Conservation (phyloP, 495 filamentous ascomycete genomes). For the Aspergillus panamensis region DNA sequence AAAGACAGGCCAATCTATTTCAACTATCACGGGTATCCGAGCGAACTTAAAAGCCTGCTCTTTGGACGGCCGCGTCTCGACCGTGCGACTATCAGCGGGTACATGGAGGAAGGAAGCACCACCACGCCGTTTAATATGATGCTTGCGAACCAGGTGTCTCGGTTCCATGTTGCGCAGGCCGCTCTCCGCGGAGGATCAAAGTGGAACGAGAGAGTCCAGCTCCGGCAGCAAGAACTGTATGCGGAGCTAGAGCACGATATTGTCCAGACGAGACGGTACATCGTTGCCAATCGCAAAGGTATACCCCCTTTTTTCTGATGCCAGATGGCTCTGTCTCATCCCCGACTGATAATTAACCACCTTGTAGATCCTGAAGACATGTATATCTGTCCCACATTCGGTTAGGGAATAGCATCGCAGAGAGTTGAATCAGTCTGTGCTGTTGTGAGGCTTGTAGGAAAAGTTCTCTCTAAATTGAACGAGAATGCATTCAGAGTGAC, state of each 20-base stretch:
- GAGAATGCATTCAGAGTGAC: no score
- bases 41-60: slow-evolving; percentile 60
- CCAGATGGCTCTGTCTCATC: neutral
- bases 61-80: slow-evolving; percentile 54
- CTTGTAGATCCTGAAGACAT: slow-evolving; percentile 51
- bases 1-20: slow-evolving; percentile 57
- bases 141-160: slow-evolving; percentile 59
- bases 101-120: slow-evolving; percentile 67
- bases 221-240: slow-evolving; percentile 45
- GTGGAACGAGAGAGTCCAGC: slow-evolving; percentile 49
- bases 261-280: slow-evolving; percentile 52
- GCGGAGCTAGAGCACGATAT: slow-evolving; percentile 50
- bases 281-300: slow-evolving; percentile 51
- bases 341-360: neutral
- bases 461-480: no score
- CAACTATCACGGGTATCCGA: slow-evolving; percentile 70
- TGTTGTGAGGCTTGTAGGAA: no score
- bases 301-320: slow-evolving; percentile 12
- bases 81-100: slow-evolving; percentile 57
- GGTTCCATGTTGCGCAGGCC: slow-evolving; percentile 59
- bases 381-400: slow-evolving; percentile 47
- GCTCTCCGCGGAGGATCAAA: slow-evolving; percentile 51
- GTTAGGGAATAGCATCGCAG: neutral
- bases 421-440: neutral
- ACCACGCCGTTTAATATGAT: slow-evolving; percentile 77